phyloP scores from a whole-genome alignment of 129 eudicot species.

The Cynara cardunculus region DNA sequence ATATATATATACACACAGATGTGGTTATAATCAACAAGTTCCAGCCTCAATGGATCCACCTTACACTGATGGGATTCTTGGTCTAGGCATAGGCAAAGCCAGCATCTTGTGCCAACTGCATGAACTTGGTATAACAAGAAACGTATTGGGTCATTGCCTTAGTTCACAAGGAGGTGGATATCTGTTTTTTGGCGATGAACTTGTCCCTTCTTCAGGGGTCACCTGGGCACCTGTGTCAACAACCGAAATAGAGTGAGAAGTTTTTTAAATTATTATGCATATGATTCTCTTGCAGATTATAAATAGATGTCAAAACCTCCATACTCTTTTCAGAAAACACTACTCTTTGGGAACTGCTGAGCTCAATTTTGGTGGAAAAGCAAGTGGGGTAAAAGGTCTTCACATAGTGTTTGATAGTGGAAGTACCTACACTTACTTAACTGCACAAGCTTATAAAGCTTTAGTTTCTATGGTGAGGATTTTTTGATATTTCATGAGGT shows the following conservation, averaged over 20 bases:
- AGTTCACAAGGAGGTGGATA: constrained; percentile 82
- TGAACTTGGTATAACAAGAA: constrained; percentile 56
- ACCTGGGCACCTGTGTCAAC: constrained; percentile 67
- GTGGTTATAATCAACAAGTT: constrained; percentile 94
- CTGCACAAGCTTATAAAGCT: constrained; percentile 40
- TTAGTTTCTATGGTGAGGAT: constrained; percentile 46
- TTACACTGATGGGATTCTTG: constrained; percentile 89
- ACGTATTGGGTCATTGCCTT: constrained; percentile 86
- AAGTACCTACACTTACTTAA: constrained; percentile 78
- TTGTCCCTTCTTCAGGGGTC: constrained; percentile 63
- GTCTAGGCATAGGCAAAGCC: constrained; percentile 79
- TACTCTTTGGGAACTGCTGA: constrained; percentile 74
- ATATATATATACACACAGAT: constrained; percentile 33
- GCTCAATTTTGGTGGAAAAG: constrained; percentile 42
- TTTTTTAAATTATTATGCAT: neutral
- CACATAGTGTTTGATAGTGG: constrained; percentile 77
- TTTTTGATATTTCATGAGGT: neutral
- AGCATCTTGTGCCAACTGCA: constrained; percentile 69
- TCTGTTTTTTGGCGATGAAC: constrained; percentile 76
- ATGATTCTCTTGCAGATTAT: neutral
- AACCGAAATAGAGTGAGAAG: constrained; percentile 52
- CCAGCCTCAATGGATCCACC: constrained; percentile 52
- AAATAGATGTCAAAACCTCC: neutral
- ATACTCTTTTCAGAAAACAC: constrained; percentile 43
- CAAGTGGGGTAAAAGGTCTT: constrained; percentile 59